Evolutionary conservation across 2,329 filamentous ascomycete genomes (phyloP), one percentile per base, ranked within the genome.

Genomic region (Falciphora oryzae): DNA sequence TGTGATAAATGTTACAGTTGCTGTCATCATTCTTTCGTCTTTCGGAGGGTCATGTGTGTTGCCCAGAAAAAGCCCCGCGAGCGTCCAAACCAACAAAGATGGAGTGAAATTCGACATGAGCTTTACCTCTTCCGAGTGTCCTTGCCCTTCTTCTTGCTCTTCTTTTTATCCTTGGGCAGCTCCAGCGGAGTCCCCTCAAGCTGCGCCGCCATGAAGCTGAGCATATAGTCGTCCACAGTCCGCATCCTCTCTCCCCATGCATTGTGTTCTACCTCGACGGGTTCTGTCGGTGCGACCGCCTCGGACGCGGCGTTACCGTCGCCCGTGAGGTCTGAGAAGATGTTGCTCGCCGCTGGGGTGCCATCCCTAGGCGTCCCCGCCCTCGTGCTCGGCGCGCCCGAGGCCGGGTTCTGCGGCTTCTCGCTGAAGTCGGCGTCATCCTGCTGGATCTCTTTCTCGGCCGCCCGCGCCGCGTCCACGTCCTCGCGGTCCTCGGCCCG

Each of bases 401-500:
- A 85, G 65, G 67, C 4, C 65, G 64, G 4, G 68, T 64, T 70
- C 80, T 69, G 72, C 64, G 83, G 77, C 74, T 86, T 85, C 71
- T 93, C 91, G 3, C 87, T 87, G 69, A 96, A 96, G 72, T 96
- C 93, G 5, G 87, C 91, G 59, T 93, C 92, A 69, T 96, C 92
- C 29, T 91, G 89, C 71, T 92, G 87, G 60, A 95, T 89, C 75
- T 99, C 95, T 72, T 91, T 95, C 73, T 96, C 90, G 0, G 95
- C 95, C 13, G 90, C 85, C 63, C 91, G 89, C 2, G 95, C 95
- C 0, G 95, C 95, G 31, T 88, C 88, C 18, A 94, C 91, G 73
- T 99, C 95, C 73, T 99, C 95, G 61, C 86, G 86, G 71, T 99
- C 95, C 76, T 99, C 95, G 0, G 93, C 94, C 68, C 92, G 90